Conservation (phyloP, 2,329 filamentous ascomycete genomes). For the Alternaria dauci region DNA sequence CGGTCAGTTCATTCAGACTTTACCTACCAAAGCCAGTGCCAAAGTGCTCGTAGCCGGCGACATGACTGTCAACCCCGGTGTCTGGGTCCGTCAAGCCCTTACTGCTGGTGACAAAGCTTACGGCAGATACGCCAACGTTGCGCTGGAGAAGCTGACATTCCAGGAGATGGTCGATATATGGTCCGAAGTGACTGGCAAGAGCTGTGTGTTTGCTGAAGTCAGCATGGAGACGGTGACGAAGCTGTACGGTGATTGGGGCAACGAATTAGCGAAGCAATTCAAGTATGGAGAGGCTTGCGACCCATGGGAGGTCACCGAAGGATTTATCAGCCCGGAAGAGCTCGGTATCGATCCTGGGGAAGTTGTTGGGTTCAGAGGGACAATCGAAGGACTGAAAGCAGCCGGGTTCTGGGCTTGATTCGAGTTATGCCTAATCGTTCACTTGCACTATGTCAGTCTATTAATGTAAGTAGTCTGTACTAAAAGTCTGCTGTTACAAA, state of each 20-base stretch:
- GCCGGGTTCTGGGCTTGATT: slow-evolving; percentile 9
- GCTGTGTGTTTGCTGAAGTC: slow-evolving; percentile 33
- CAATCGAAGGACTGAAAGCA: slow-evolving; percentile 23
- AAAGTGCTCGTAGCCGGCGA: slow-evolving; percentile 38
- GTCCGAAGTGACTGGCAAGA: slow-evolving; percentile 41
- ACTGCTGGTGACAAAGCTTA: slow-evolving; percentile 26
- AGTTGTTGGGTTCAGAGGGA: slow-evolving; percentile 34
- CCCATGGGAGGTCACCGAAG: slow-evolving; percentile 35
- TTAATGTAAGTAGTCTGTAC: too few species aligned
- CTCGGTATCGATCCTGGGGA: slow-evolving; percentile 35
- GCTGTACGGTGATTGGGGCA: slow-evolving; percentile 32
- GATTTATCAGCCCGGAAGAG: slow-evolving; percentile 34
- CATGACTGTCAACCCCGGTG: slow-evolving; percentile 37
- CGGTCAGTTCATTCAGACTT: slow-evolving; percentile 34
- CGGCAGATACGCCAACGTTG: slow-evolving; percentile 39
- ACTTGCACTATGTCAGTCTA: too few species aligned
- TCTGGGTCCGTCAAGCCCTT: slow-evolving; percentile 41
- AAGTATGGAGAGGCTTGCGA: slow-evolving; percentile 39
- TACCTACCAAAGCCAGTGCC: slow-evolving; percentile 36
- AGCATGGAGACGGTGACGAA: slow-evolving; percentile 19
- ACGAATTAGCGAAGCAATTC: slow-evolving; percentile 37
- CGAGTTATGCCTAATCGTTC: too few species aligned
- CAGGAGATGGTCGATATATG: slow-evolving; percentile 36
- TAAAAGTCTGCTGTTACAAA: too few species aligned
- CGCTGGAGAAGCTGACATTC: slow-evolving; percentile 37